Evolutionary conservation across 805 yeast genomes (phyloP), one percentile per base, ranked within the genome.

Genomic region (Vanderwaltozyma polyspora): DNA sequence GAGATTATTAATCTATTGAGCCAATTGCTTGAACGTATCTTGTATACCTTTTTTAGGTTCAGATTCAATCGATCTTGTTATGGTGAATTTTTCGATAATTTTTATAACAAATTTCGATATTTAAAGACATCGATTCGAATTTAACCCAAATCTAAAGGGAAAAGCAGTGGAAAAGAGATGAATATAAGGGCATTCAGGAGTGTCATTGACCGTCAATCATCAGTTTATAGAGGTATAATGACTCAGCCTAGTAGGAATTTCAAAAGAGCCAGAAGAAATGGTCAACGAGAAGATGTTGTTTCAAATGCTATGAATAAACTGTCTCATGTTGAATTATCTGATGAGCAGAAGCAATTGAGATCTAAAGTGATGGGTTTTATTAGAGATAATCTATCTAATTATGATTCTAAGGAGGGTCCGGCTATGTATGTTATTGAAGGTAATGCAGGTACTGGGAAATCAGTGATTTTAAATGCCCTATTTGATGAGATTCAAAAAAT

Each of bases 391-490:
- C 35, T 65, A 9, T 23, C 32, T 2, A 30, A 37, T 12, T 38
- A 37, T 32, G 25, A 32, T 9, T 46, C 59, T 1, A 37, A 43
- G 3, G 41, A 37, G 11, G 19, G 42, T 35, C 49, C 66, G 1
- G 51, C 66, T 0, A 53, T 63, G 41, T 66, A 58, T 43, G 63
- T 65, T 1, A 63, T 67, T 32, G 59, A 64, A 39, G 72, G 72
- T 32, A 68, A 64, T 48, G 70, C 71, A 5, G 72, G 72, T 17
- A 67, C 72, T 0, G 72, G 72, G 10, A 67, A 66, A 40, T 59
- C 66, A 12, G 70, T 63, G 3, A 55, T 66, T 8, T 43, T 66
- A 35, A 66, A 67, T 35, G 46, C 68, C 6, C 31, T 67, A 18
- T 65, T 67, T 44, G 64, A 66, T 36, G 67, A 64, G 12, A 51